Evolutionary conservation across 1,284 basidiomycete species (phyloP).

Genomic region (Ceraceosorus bombacis): DNA sequence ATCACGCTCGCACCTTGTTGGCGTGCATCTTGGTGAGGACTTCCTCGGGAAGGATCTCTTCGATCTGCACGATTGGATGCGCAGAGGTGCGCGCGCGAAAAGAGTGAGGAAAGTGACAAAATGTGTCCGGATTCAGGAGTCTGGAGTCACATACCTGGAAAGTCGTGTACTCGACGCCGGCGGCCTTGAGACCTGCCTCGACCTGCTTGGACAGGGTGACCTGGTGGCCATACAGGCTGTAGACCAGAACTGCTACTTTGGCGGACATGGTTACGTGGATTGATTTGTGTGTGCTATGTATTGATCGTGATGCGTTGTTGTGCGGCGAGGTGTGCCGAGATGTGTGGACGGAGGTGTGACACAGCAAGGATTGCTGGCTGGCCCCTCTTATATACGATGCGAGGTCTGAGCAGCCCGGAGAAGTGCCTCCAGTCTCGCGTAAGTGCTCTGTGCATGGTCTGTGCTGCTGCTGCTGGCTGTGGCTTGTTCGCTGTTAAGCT

Average conservation of each 20-base stretch:
- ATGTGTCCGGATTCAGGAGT: not conserved
- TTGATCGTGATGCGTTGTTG: not conserved
- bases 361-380: no score
- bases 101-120: not conserved
- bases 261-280: conserved; percentile 1
- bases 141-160: conserved; percentile 39
- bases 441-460: no score
- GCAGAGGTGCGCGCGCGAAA: no score
- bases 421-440: no score
- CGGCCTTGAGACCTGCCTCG: conserved; percentile 62
- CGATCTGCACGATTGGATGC: conserved; percentile 54
- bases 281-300: not conserved
- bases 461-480: no score
- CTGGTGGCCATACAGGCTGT: conserved; percentile 34
- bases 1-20: conserved; percentile 35
- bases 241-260: conserved; percentile 33
- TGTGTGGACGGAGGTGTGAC: no score
- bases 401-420: no score
- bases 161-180: conserved; percentile 66
- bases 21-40: conserved; percentile 71
- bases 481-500: no score
- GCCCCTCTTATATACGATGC: no score
- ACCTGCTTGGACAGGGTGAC: conserved; percentile 67
- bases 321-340: no score
- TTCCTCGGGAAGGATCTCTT: conserved; percentile 75